Base-by-base conservation (phyloP, 495 filamentous ascomycete species). In the Penicillium subrubescens region DNA sequence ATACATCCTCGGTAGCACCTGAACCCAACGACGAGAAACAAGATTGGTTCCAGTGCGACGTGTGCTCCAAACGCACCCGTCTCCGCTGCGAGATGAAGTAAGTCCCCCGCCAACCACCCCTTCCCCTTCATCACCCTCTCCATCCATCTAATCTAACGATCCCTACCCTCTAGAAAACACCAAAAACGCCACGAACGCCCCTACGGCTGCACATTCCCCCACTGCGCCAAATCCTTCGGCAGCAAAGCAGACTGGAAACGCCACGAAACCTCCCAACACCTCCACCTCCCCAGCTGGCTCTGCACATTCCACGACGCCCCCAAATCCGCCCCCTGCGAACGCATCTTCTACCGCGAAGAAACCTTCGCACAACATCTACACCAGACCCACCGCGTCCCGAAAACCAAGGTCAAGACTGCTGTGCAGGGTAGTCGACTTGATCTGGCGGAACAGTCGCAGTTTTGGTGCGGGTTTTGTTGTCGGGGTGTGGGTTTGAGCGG, bases 211-310 rank as follows among this genome's bases (percentile, higher is more conserved):
- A 97, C 94, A 8, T 92, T 87, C 53, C 73, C 81, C 11, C 79
- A 79, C 21, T 97, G 95, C 71, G 78, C 80, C 53, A 95, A 92
- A 66, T 83, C 76, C 3, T 97, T 97, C 67, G 94, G 95, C 39
- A 93, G 90, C 79, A 97, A 97, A 72, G 92, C 92, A 50, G 94
- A 97, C 77, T 97, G 94, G 95, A 97, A 97, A 75, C 89, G 95
- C 8, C 94, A 98, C 72, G 94, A 98, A 67, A 92, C 89, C 66
- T 90, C 87, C 29, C 93, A 96, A 72, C 94, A 97, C 71, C 89
- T 87, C 65, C 86, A 90, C 66, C 69, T 86, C 3, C 88, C 93
- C 64, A 83, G 86, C 59, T 97, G 92, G 89, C 86, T 88, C n/a
- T 97, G 94, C 74, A 81, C 77, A 8, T 62, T 78, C 21, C 75